Conservation (phyloP, 805 yeast genomes). For the Zygotorulaspora chibaensis region DNA sequence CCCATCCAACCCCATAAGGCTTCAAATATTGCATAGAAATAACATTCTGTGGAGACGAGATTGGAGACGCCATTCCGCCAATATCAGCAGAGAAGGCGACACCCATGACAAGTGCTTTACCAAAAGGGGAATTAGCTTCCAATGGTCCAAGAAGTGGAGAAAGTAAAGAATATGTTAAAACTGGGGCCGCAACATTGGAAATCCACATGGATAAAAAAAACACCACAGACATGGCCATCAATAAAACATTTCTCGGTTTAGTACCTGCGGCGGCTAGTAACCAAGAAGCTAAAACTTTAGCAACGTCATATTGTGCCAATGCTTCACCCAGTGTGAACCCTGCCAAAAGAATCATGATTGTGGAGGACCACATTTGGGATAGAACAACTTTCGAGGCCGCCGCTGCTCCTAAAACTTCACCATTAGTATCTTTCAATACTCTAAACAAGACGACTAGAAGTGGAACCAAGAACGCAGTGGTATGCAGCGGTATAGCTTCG, state of each 20-base stretch:
- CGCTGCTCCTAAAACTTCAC: slow-evolving; percentile 56
- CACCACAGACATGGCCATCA: slow-evolving; percentile 81
- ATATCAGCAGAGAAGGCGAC: slow-evolving; percentile 88
- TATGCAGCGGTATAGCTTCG: slow-evolving; percentile 87
- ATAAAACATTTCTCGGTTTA: slow-evolving; percentile 68
- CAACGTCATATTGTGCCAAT: slow-evolving; percentile 81
- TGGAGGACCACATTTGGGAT: slow-evolving; percentile 89
- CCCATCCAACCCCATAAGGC: slow-evolving; percentile 68
- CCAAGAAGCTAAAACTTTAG: slow-evolving; percentile 83
- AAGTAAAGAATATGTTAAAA: slow-evolving; percentile 78
- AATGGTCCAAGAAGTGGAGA: slow-evolving; percentile 80
- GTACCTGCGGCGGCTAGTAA: slow-evolving; percentile 77
- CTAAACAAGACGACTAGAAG: slow-evolving; percentile 66
- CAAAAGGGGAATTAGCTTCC: slow-evolving; percentile 72
- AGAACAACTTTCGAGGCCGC: slow-evolving; percentile 68
- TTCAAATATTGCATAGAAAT: slow-evolving; percentile 80
- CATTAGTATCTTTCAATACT: slow-evolving; percentile 52
- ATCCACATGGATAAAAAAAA: slow-evolving; percentile 91
- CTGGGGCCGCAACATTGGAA: slow-evolving; percentile 95
- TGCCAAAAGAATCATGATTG: slow-evolving; percentile 81
- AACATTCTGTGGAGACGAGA: slow-evolving; percentile 93
- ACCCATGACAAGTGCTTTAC: slow-evolving; percentile 80
- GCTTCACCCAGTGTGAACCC: slow-evolving; percentile 95
- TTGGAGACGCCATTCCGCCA: slow-evolving; percentile 96
- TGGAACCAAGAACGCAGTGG: slow-evolving; percentile 84